phyloP scores from a whole-genome alignment of 2,329 filamentous ascomycete species.

The Intubia oerlemansii region DNA sequence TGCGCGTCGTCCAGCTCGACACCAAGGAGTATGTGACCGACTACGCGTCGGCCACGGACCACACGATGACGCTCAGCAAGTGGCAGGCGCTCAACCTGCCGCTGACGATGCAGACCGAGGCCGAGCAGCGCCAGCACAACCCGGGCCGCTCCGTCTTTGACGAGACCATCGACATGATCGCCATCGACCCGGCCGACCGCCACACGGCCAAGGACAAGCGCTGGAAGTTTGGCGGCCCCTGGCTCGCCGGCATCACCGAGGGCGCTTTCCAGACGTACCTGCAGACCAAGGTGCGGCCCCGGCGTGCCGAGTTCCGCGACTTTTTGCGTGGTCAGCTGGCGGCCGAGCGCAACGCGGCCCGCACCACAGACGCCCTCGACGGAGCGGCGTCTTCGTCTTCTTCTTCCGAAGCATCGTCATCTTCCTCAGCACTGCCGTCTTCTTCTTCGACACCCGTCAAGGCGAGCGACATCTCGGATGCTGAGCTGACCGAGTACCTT shows the following conservation, averaged over 20 bases:
- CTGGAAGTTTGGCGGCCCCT: conserved; percentile 48
- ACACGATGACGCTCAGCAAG: conserved; percentile 61
- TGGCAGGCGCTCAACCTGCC: conserved; percentile 66
- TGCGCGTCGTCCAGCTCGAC: conserved; percentile 62
- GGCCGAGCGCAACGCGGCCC: conserved; percentile 19
- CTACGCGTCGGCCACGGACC: conserved; percentile 64
- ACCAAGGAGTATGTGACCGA: conserved; percentile 77
- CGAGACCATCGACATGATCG: conserved; percentile 31
- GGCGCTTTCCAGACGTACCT: conserved; percentile 38
- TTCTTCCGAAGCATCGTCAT: too few species aligned
- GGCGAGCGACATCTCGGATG: conserved; percentile 23
- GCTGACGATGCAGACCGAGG: conserved; percentile 17
- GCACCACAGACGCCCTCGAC: conserved; percentile 3
- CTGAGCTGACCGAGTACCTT: conserved; percentile 28
- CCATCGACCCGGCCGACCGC: conserved; percentile 14
- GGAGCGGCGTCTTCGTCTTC: too few species aligned
- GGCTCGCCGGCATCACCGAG: conserved; percentile 39
- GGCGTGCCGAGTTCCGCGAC: conserved; percentile 30
- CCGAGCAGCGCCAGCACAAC: conserved; percentile 8
- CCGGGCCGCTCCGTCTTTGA: conserved; percentile 35
- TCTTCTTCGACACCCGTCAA: conserved; percentile 12
- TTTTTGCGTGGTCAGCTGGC: conserved; percentile 29
- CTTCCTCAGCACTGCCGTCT: too few species aligned
- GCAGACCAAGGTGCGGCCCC: conserved; percentile 27
- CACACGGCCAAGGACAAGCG: conserved; percentile 22